A percentile compares a stretch with the other conserved stretches of the same genome.
Evolutionary conservation across 2,329 filamentous ascomycete species (phyloP).

Genomic region (Ophiostoma himal-ulmi): DNA sequence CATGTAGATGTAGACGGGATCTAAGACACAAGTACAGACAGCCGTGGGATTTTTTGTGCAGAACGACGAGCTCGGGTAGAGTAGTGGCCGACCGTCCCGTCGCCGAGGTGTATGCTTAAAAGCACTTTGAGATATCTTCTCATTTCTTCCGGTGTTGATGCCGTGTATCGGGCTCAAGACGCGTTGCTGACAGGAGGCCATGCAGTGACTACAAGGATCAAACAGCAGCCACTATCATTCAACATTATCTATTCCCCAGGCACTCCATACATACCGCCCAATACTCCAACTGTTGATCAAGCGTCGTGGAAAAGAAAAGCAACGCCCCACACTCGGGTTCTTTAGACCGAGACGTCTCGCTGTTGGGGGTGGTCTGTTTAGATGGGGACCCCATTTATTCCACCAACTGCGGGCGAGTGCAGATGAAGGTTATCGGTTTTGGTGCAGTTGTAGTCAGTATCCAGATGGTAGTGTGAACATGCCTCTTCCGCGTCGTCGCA

Average conservation of each 20-base stretch:
- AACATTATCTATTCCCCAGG: background rate
- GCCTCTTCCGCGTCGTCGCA: background rate
- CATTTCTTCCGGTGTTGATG: too few species aligned
- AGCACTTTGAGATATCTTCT: background rate
- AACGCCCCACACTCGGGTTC: conserved; percentile 16
- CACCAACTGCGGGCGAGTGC: conserved; percentile 19
- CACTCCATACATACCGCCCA: background rate
- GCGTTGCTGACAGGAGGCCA: background rate
- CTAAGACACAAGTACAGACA: background rate
- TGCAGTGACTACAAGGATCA: background rate
- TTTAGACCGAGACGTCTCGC: conserved; percentile 18
- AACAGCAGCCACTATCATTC: background rate
- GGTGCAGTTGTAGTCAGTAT: background rate
- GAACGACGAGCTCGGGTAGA: conserved; percentile 1
- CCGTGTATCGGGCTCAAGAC: too few species aligned
- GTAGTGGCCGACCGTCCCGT: background rate
- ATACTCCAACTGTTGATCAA: background rate
- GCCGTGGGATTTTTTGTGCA: conserved; percentile 1
- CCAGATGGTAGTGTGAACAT: background rate
- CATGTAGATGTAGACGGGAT: background rate
- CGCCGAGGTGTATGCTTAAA: background rate
- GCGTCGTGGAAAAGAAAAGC: conserved; percentile 8
- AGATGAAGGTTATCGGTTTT: background rate
- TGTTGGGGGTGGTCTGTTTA: background rate
- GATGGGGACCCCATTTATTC: conserved; percentile 18